These are phyloP conservation scores for Pseudomassariella vexata DNA, from an alignment of 2,329 filamentous ascomycete species.

Conservation along the genomic window DNA sequence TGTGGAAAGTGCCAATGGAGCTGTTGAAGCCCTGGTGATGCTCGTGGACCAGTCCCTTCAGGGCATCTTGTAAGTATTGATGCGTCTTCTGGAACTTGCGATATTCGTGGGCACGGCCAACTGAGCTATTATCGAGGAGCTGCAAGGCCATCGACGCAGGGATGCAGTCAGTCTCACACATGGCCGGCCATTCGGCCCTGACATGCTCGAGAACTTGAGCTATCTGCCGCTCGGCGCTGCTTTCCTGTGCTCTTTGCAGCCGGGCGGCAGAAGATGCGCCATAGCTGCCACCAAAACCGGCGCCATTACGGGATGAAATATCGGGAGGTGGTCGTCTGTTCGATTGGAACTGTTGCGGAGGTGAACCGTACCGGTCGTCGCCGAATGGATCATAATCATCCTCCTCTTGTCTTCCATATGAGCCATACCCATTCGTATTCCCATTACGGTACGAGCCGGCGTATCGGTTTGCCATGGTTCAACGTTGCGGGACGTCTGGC, in stretches of 20 bases:
- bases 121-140: constrained; percentile 86
- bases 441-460: constrained; percentile 39
- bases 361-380: constrained; percentile 36
- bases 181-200: constrained; percentile 82
- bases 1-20: constrained; percentile 97
- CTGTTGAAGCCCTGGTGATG: constrained; percentile 99
- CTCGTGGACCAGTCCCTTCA: constrained; percentile 95
- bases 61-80: constrained; percentile 80
- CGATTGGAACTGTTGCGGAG: constrained; percentile 19
- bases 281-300: constrained; percentile 10
- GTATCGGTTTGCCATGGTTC: constrained; percentile 46
- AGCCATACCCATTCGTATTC: constrained; percentile 37
- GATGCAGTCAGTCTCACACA: constrained; percentile 82
- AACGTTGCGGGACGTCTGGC: constrained; percentile 14
- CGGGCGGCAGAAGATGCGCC: constrained; percentile 17
- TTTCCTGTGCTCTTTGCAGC: constrained; percentile 21
- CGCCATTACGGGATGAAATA: constrained; percentile 20
- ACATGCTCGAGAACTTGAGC: constrained; percentile 72
- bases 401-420: constrained; percentile 32
- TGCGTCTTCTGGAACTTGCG: constrained; percentile 79
- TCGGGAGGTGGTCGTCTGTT: constrained; percentile 26
- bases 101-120: constrained; percentile 86
- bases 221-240: constrained; percentile 51
- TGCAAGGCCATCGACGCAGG: constrained; percentile 94
- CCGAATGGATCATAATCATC: constrained; percentile 47